These are phyloP conservation scores for Colletotrichum zoysiae DNA, from an alignment of 2,329 filamentous ascomycete species.

Conservation along the genomic window DNA sequence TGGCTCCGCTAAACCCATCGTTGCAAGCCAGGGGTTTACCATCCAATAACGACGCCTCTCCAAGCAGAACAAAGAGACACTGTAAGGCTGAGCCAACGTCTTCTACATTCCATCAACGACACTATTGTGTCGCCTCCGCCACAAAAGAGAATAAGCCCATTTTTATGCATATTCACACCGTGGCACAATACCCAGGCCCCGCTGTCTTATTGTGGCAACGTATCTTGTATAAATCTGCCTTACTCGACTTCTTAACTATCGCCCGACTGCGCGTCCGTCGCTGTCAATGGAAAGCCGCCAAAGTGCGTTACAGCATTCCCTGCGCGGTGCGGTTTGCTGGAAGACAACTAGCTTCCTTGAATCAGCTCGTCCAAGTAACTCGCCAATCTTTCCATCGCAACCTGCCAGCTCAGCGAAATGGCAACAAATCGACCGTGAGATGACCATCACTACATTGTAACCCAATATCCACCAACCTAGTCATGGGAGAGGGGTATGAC, in stretches of 20 bases:
- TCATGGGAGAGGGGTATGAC: conserved; percentile 34
- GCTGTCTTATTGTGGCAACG: neutral
- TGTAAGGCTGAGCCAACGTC: conserved; percentile 28
- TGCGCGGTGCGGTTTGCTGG: neutral
- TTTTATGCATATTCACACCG: neutral
- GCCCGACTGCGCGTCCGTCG: neutral
- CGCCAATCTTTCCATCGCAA: conserved; percentile 1
- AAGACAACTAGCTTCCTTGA: neutral
- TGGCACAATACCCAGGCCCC: neutral
- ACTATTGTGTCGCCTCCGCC: neutral
- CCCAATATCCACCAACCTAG: neutral
- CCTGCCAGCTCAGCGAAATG: neutral
- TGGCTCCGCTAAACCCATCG: conserved; percentile 22
- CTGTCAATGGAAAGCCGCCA: neutral
- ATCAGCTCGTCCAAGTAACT: neutral
- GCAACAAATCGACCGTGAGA: neutral
- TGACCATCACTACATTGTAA: conserved; percentile 13
- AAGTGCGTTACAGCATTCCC: neutral
- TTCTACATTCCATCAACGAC: conserved; percentile 6
- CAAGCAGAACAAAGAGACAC: neutral
- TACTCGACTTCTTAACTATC: neutral
- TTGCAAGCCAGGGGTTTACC: conserved; percentile 1
- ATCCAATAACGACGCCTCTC: conserved; percentile 13
- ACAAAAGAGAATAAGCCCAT: too few species aligned
- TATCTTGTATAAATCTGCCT: neutral